Evolutionary conservation across 1,284 basidiomycete genomes (phyloP).

Genomic region (Amylostereum areolatum): DNA sequence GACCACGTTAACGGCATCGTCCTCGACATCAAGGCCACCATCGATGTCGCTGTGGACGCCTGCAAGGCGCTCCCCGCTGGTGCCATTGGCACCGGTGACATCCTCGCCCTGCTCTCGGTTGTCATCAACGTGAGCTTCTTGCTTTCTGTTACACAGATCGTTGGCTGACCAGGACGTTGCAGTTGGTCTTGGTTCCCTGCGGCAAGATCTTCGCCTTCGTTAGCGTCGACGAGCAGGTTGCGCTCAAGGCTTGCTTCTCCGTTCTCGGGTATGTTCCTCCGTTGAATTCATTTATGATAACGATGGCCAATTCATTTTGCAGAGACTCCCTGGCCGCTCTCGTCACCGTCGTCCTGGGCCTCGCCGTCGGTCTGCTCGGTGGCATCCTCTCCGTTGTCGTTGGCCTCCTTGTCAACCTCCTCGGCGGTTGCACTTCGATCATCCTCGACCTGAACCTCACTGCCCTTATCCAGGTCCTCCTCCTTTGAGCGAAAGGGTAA

Average conservation of each 20-base stretch:
- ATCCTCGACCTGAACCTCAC: slow-evolving; percentile 12
- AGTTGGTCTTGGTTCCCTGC: neutral
- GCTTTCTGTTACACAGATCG: neutral
- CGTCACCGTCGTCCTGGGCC: slow-evolving; percentile 6
- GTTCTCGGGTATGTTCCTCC: neutral
- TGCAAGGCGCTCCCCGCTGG: neutral
- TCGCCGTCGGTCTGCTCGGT: slow-evolving; percentile 3
- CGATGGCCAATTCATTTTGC: neutral
- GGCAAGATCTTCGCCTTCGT: neutral
- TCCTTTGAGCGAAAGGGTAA: neutral
- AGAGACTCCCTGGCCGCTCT: neutral
- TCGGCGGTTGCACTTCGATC: slow-evolving; percentile 8
- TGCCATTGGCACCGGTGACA: neutral
- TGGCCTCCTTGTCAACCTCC: slow-evolving; percentile 10
- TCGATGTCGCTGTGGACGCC: neutral
- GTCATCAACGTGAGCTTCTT: neutral
- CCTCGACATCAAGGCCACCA: neutral
- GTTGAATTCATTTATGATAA: no score
- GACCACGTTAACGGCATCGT: neutral
- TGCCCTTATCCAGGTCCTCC: slow-evolving; percentile 12
- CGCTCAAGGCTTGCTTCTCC: neutral
- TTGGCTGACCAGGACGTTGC: neutral
- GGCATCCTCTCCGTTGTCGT: slow-evolving; percentile 12
- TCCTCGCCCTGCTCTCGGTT: neutral
- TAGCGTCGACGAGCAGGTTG: neutral